Conservation (phyloP, 139 green algal genomes). For the Microglena sp. region DNA sequence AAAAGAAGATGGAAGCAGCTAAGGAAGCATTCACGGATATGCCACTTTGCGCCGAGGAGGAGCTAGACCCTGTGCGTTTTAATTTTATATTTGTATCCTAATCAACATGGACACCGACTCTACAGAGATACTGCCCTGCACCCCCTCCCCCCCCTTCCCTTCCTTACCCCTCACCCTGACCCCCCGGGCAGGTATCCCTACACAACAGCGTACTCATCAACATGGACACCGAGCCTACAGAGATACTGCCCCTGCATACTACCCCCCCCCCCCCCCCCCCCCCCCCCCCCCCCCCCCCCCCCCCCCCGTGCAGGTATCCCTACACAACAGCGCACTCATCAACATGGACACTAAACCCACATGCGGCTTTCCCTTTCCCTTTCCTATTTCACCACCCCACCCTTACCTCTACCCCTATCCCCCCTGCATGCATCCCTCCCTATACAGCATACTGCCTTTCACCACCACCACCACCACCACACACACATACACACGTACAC, state of each 20-base stretch:
- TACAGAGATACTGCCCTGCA: too few species aligned
- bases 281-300: too few species aligned
- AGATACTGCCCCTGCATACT: too few species aligned
- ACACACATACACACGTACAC: too few species aligned
- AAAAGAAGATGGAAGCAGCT: constrained; percentile 55
- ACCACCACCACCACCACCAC: too few species aligned
- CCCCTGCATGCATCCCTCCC: too few species aligned
- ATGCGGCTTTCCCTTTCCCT: too few species aligned
- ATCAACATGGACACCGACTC: constrained; percentile 58
- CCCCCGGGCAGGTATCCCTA: constrained; percentile 71
- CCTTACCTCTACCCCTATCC: too few species aligned
- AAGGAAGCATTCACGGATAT: constrained; percentile 71
- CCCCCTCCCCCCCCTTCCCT: too few species aligned
- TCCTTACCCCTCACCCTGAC: too few species aligned
- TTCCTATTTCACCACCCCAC: too few species aligned
- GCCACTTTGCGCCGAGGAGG: constrained; percentile 63
- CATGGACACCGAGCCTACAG: constrained; percentile 50
- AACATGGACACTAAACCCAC: constrained; percentile 53
- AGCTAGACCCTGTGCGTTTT: constrained; percentile 69
- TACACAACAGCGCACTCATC: constrained; percentile 78
- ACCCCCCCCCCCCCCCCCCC: background rate
- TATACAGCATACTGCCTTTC: too few species aligned
- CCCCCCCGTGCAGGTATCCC: constrained; percentile 46
- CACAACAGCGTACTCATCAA: constrained; percentile 75
- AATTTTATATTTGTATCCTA: constrained; percentile 37